These are phyloP conservation scores for Hippophae gyantsensis DNA, from an alignment of 306 rosid genomes.

Conservation along the genomic window DNA sequence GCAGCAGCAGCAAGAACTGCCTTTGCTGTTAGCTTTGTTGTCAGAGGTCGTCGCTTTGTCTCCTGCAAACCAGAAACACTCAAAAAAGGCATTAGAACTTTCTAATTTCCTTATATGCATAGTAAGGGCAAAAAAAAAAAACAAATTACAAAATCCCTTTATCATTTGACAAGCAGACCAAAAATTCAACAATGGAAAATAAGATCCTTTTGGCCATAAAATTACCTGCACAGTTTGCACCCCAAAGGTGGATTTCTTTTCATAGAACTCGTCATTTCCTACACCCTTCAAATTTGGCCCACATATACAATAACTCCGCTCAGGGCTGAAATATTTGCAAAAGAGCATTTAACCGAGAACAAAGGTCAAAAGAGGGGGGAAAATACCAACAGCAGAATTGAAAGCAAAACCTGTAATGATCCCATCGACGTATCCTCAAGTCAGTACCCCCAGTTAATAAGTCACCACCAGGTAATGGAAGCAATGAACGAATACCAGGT, in stretches of 20 bases:
- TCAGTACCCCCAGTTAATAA: slow-evolving; percentile 89
- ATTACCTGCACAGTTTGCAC: slow-evolving; percentile 94
- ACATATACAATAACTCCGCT: slow-evolving; percentile 75
- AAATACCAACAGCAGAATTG: slow-evolving; percentile 13
- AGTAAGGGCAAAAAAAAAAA: slow-evolving; percentile 4
- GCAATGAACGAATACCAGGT: slow-evolving; percentile 84
- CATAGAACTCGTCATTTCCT: slow-evolving; percentile 65
- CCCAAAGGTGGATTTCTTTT: slow-evolving; percentile 71
- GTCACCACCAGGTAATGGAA: slow-evolving; percentile 95
- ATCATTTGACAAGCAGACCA: not conserved
- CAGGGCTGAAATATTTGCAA: slow-evolving; percentile 54
- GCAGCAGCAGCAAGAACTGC: slow-evolving; percentile 84
- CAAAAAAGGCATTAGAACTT: not conserved
- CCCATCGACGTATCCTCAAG: slow-evolving; percentile 92
- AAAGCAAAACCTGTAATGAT: slow-evolving; percentile 63
- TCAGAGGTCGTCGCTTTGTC: slow-evolving; percentile 63
- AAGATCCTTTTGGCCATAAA: slow-evolving; percentile 6
- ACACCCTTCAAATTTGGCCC: slow-evolving; percentile 84
- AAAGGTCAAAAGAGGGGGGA: slow-evolving; percentile 5
- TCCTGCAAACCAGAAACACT: slow-evolving; percentile 43
- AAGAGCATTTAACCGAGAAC: slow-evolving; percentile 10
- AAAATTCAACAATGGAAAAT: slow-evolving; percentile 5
- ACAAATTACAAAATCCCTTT: not conserved
- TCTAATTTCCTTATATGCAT: not conserved
- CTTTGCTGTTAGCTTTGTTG: slow-evolving; percentile 63